These are phyloP conservation scores for Cucurbita argyrosperma DNA, from an alignment of 306 rosid genomes.

Conservation along the genomic window DNA sequence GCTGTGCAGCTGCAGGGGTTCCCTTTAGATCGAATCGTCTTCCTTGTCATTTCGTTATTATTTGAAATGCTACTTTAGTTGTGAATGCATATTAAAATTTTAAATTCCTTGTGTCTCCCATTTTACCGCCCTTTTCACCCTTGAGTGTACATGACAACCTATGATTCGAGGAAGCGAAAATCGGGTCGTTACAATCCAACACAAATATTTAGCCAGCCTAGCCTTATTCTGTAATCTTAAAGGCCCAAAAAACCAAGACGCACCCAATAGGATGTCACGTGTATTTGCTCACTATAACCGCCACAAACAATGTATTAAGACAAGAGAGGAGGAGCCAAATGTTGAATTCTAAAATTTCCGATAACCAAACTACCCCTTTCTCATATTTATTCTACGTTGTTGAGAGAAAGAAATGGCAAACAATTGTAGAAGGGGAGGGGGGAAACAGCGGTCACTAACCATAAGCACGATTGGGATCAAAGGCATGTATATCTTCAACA, in stretches of 20 bases:
- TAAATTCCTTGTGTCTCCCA: too few relatives aligned
- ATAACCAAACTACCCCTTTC: neutral
- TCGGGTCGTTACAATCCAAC: neutral
- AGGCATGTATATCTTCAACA: slow-evolving; percentile 65
- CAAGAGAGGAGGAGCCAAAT: too few relatives aligned
- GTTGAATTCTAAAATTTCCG: neutral
- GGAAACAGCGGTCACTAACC: slow-evolving; percentile 25
- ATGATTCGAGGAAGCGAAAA: too few relatives aligned
- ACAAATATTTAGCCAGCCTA: neutral
- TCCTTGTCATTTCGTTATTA: too few relatives aligned
- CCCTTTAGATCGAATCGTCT: too few relatives aligned
- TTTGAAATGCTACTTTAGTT: too few relatives aligned
- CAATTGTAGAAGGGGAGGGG: neutral
- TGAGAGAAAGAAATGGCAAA: neutral
- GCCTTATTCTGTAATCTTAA: neutral
- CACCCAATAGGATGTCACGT: neutral
- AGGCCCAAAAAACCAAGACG: neutral
- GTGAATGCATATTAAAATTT: too few relatives aligned
- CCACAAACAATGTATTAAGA: too few relatives aligned
- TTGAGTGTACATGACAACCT: too few relatives aligned
- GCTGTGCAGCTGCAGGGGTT: too few relatives aligned
- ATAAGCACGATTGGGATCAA: slow-evolving; percentile 62
- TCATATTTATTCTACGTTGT: neutral
- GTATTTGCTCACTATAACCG: neutral
- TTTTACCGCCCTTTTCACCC: too few relatives aligned